These are phyloP conservation scores for Grosmannia serpens DNA, from an alignment of 2,329 filamentous ascomycete species.

Conservation along the genomic window DNA sequence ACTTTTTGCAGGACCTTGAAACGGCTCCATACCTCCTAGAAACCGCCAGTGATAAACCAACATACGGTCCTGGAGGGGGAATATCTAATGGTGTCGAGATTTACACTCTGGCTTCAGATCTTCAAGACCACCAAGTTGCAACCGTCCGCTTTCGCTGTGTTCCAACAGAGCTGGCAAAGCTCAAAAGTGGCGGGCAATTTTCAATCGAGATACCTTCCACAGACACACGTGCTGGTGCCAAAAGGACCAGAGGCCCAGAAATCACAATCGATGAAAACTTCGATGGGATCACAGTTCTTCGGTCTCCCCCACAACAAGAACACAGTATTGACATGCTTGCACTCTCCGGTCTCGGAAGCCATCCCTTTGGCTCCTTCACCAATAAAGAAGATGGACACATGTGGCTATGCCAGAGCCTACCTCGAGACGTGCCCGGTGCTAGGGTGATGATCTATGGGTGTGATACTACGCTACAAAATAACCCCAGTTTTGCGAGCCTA, in stretches of 20 bases:
- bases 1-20: neutral
- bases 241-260: neutral
- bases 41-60: neutral
- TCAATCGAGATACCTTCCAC: neutral
- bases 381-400: neutral
- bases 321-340: neutral
- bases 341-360: neutral
- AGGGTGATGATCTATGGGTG: neutral
- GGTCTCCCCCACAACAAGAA: neutral
- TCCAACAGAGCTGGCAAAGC: neutral
- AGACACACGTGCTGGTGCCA: neutral
- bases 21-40: neutral
- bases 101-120: neutral
- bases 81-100: neutral
- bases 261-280: neutral
- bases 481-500: neutral
- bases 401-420: neutral
- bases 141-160: neutral
- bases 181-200: neutral
- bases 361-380: neutral
- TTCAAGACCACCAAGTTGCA: neutral
- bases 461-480: neutral
- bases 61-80: neutral
- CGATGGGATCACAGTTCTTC: neutral
- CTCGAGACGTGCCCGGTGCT: neutral